Conservation (phyloP, 1,139 yeast species). For the Casaregolazyma lundiana region DNA sequence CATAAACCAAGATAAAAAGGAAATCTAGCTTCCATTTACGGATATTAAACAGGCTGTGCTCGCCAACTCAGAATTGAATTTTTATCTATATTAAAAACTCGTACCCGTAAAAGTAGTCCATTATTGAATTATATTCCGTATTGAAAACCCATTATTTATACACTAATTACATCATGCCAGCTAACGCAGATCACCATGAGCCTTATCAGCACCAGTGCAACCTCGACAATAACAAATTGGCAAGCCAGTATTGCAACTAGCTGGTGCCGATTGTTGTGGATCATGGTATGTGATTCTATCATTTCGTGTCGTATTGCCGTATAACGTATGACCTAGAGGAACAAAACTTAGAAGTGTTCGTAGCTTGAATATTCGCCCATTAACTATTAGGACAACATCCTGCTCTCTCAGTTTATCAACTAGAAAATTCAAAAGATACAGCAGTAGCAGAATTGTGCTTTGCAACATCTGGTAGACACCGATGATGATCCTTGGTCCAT, state of each 20-base stretch:
- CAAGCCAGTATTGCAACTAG: background rate
- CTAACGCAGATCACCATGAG: too few species aligned
- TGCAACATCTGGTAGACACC: background rate
- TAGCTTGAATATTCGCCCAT: background rate
- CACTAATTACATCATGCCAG: too few species aligned
- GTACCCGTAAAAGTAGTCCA: too few species aligned
- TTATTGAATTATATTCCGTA: too few species aligned
- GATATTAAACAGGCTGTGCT: too few species aligned
- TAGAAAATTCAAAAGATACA: background rate
- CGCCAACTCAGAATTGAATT: too few species aligned
- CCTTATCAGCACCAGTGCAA: too few species aligned
- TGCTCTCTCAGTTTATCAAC: slow-evolving; percentile 4
- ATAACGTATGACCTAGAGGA: background rate
- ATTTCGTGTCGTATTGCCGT: background rate
- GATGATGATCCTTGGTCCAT: slow-evolving; percentile 2
- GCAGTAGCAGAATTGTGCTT: background rate
- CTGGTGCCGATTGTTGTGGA: background rate
- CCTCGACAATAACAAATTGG: too few species aligned
- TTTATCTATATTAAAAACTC: too few species aligned
- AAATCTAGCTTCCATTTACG: too few species aligned
- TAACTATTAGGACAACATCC: slow-evolving; percentile 4
- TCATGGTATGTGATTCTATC: background rate
- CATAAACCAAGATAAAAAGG: too few species aligned
- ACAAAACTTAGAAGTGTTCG: background rate
- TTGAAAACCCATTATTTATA: too few species aligned